Evolutionary conservation across 345 rosid genomes (phyloP).

Genomic region (Lumnitzera littorea): DNA sequence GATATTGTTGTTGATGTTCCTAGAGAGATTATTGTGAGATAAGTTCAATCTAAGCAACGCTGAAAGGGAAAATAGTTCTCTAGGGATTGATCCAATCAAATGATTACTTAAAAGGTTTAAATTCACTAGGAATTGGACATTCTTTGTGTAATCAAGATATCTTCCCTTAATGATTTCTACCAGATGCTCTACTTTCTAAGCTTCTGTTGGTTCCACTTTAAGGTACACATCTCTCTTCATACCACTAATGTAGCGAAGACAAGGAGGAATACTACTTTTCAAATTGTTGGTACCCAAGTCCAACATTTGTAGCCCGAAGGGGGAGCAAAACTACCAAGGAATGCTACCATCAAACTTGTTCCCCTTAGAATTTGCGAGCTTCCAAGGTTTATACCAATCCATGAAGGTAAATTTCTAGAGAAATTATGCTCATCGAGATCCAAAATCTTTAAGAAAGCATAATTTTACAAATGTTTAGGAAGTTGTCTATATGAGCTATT

Average conservation of each 20-base stretch:
- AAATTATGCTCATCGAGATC: constrained; percentile 20
- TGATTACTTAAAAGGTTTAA: constrained; percentile 16
- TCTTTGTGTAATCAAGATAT: neutral
- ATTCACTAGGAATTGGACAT: constrained; percentile 5
- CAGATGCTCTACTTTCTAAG: neutral
- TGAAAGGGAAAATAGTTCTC: constrained; percentile 5
- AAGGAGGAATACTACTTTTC: no score
- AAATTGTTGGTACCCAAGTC: no score
- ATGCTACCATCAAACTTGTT: no score
- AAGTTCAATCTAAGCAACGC: constrained; percentile 13
- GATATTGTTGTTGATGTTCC: constrained; percentile 3
- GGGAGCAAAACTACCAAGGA: no score
- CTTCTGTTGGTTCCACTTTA: neutral
- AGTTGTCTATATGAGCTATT: constrained; percentile 7
- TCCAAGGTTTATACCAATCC: constrained; percentile 9
- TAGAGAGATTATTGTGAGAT: constrained; percentile 9
- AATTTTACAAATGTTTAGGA: constrained; percentile 8
- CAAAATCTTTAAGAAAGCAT: neutral
- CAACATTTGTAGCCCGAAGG: no score
- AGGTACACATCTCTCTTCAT: no score
- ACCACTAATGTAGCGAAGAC: no score
- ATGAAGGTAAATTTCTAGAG: constrained; percentile 12
- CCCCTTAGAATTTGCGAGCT: neutral
- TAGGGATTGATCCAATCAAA: neutral
- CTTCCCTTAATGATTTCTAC: constrained; percentile 3